phyloP scores from a whole-genome alignment of 306 rosid genomes.

The Herpetospermum pedunculosum region DNA sequence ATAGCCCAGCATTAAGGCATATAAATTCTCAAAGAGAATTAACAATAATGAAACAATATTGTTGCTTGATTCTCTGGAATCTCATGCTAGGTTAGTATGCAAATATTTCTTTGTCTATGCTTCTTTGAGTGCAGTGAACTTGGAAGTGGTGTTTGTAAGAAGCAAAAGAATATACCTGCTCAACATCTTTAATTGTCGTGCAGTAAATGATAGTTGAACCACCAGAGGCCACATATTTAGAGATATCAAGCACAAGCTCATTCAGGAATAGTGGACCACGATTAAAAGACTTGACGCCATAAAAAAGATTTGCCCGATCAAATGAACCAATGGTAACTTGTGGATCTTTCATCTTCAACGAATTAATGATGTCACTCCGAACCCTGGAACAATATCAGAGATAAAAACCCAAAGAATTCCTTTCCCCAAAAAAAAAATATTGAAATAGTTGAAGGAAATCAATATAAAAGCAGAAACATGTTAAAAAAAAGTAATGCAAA shows the following conservation, averaged over 20 bases:
- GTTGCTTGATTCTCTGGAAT: background rate
- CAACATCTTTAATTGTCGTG: conserved; percentile 79
- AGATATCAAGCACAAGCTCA: conserved; percentile 57
- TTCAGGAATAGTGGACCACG: conserved; percentile 45
- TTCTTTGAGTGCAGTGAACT: background rate
- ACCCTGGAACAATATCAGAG: conserved; percentile 41
- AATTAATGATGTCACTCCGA: conserved; percentile 55
- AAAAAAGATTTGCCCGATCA: conserved; percentile 76
- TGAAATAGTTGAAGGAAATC: background rate
- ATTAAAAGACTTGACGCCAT: conserved; percentile 64
- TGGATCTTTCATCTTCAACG: conserved; percentile 67
- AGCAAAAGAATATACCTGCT: conserved; percentile 40
- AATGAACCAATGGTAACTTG: conserved; percentile 60
- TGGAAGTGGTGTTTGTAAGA: background rate
- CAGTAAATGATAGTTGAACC: conserved; percentile 82
- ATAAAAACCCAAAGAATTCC: conserved; percentile 3
- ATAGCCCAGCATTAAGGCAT: background rate
- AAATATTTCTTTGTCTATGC: background rate
- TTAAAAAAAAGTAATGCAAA: background rate
- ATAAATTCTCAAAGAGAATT: background rate
- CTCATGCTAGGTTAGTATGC: background rate
- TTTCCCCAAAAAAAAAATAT: background rate
- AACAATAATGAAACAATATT: background rate
- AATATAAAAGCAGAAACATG: conserved; percentile 1
- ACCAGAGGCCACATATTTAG: conserved; percentile 36